Base-by-base conservation (phyloP, 495 filamentous ascomycete genomes). In the Aspergillus wentii region DNA sequence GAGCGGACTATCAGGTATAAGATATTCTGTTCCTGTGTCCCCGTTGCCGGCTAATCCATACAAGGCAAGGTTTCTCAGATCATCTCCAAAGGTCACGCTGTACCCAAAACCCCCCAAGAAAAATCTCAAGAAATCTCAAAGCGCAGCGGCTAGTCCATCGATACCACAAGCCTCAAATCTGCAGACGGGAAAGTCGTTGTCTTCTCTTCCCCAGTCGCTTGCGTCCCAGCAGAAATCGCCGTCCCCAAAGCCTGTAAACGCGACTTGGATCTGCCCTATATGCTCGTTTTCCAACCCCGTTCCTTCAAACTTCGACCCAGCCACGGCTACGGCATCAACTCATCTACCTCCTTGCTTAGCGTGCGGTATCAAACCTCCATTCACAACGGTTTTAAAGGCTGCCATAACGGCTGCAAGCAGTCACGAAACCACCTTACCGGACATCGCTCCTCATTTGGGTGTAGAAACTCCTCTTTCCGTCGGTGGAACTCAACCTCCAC, bases 241-340 rank as follows among this genome's bases (percentile, higher is more conserved):
- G 3, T 45, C 64, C 19, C 52, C 60, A 5, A 57, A 62, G 23
- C 51, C 52, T 9, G 46, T 62, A 28, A 76, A 68, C 51, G 89
- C 85, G 3, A 95, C 90, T n/a, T 98, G 92, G 92, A 81, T 98
- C 30, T 98, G 94, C 66, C 84, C 87, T 2, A 97, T 98, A 54
- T 98, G 92, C 65, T 88, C 86, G 30, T 91, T 95, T 55, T 94
- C 92, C n/a, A 99, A 99, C 52, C 84, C 87, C 0, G 77, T 97
- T 2, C 89, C 92, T 1, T 85, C 85, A 11, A 95, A 94, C 54
- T 97, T 97, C 52, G 89, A 95, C 41, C 80, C 86, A 0, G 69
- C 80, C 2, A 82, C 83, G 3, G 85, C 85, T 8, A 91, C 75
- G 34, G 74, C 78, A 8, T 73, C 85, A 35, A 88, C 81, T 2